Percentiles rank a stretch among this genome's conserved stretches.
Evolutionary conservation across 2,329 filamentous ascomycete genomes (phyloP).

Genomic region (Alternaria tenuissima): DNA sequence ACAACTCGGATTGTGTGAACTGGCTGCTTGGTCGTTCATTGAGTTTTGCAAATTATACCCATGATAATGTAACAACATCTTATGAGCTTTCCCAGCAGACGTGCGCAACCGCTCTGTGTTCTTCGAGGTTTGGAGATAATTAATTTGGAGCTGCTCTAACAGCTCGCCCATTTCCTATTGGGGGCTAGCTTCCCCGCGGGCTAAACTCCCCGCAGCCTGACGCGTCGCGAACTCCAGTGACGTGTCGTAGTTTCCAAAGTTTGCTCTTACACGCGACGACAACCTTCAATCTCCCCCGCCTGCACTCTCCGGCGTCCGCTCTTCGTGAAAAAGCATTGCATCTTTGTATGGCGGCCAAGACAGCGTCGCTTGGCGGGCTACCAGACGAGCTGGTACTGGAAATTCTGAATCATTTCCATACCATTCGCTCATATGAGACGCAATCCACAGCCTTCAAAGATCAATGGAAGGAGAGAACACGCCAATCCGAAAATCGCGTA

Average conservation of each 20-base stretch:
- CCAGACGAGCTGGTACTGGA: constrained; percentile 38
- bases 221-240: neutral
- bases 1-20: constrained; percentile 57
- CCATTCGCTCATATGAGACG: constrained; percentile 31
- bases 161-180: neutral
- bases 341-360: neutral
- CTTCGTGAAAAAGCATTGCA: too few relatives aligned
- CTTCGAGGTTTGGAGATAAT: neutral
- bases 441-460: constrained; percentile 29
- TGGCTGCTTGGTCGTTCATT: neutral
- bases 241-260: neutral
- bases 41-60: constrained; percentile 14
- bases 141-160: neutral
- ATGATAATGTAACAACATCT: constrained; percentile 11
- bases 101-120: neutral
- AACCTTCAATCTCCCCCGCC: neutral
- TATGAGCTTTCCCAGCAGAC: neutral
- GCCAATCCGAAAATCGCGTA: constrained; percentile 35
- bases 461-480: constrained; percentile 21
- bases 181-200: neutral
- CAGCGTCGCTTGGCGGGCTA: constrained; percentile 14
- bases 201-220: neutral
- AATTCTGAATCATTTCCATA: constrained; percentile 20
- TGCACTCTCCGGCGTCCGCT: neutral
- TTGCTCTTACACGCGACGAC: neutral